phyloP scores from a whole-genome alignment of 257 asterid species.

The Solanum peruvianum region DNA sequence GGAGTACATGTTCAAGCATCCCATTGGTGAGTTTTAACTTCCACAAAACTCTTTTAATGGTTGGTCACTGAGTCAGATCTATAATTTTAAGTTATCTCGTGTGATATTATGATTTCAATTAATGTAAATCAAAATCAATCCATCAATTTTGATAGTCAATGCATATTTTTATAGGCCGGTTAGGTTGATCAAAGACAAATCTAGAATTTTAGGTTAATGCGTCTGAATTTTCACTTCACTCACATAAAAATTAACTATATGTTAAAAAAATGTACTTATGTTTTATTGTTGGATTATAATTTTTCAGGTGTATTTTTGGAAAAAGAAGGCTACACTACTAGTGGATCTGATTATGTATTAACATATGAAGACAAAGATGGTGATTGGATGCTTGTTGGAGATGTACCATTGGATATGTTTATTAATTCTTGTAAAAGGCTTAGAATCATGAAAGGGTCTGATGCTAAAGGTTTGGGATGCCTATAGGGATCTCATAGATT shows the following conservation, averaged over 20 bases:
- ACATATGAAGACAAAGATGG: not conserved
- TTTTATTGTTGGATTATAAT: not conserved
- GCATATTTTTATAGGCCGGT: not conserved
- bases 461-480: not conserved
- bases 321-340: not conserved
- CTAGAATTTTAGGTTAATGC: not conserved
- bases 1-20: not conserved
- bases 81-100: not conserved
- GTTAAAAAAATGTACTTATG: not conserved
- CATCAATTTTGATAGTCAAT: not conserved
- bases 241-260: not conserved
- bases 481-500: not conserved
- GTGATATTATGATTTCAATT: not conserved
- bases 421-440: not conserved
- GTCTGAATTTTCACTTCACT: not conserved
- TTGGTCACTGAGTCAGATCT: accelerated
- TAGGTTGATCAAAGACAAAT: not conserved
- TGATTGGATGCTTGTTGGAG: conserved; percentile 3
- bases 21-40: not conserved
- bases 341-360: not conserved
- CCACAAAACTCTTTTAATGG: not conserved
- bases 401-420: not conserved
- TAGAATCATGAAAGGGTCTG: not conserved
- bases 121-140: not conserved
- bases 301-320: not conserved